These are phyloP conservation scores for Agaricus bisporus DNA, from an alignment of 768 basidiomycete genomes.

Conservation along the genomic window DNA sequence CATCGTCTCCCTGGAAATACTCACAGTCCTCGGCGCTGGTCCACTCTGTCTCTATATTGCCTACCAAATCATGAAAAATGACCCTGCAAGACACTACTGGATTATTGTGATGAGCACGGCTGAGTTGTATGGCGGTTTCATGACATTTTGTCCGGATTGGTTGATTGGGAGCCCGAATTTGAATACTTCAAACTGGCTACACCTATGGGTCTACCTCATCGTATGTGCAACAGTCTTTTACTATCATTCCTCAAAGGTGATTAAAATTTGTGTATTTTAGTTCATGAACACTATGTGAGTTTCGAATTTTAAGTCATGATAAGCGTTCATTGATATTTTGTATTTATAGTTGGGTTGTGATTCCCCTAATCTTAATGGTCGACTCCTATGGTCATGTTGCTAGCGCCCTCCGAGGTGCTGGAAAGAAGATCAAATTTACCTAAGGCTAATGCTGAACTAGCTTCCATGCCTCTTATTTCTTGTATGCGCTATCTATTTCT, in stretches of 20 bases:
- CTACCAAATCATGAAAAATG: slow-evolving; percentile 53
- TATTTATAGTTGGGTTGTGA: slow-evolving; percentile 63
- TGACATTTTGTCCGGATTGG: slow-evolving; percentile 91
- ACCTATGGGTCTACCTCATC: slow-evolving; percentile 77
- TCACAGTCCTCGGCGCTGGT: slow-evolving; percentile 76
- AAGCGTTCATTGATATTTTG: not conserved
- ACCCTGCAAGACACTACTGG: slow-evolving; percentile 74
- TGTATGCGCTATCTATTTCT: not conserved
- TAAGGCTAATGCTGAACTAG: not conserved
- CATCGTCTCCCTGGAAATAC: slow-evolving; percentile 74
- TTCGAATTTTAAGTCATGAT: not conserved
- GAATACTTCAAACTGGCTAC: slow-evolving; percentile 61
- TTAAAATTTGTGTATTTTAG: slow-evolving; percentile 26
- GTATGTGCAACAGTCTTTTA: slow-evolving; percentile 35
- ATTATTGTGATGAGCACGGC: slow-evolving; percentile 70
- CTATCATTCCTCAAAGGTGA: not conserved
- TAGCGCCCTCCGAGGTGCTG: slow-evolving; percentile 42
- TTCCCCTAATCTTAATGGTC: slow-evolving; percentile 71
- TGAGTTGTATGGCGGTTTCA: slow-evolving; percentile 82
- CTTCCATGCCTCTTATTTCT: not conserved
- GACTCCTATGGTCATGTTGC: slow-evolving; percentile 75
- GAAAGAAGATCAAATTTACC: slow-evolving; percentile 19
- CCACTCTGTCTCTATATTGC: slow-evolving; percentile 71
- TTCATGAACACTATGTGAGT: slow-evolving; percentile 78
- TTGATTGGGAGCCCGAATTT: slow-evolving; percentile 67